Evolutionary conservation across 2,329 filamentous ascomycete genomes (phyloP), one percentile per base, ranked within the genome.

Genomic region (Aschersonia sp.): DNA sequence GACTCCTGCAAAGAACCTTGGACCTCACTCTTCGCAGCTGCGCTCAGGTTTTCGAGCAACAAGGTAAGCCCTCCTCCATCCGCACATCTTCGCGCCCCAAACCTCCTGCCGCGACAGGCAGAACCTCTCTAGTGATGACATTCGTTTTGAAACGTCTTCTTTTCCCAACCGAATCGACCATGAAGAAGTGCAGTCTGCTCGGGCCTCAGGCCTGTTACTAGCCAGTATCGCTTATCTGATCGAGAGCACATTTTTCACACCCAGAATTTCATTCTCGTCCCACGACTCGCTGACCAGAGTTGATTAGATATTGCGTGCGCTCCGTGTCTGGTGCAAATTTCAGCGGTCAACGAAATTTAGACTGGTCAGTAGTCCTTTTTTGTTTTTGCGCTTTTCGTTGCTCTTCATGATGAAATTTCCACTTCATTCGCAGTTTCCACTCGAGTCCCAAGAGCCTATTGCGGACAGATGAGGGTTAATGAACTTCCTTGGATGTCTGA

Each of bases 381-480:
- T 20, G 2, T 42, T 5, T 20, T 28, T 7, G 6, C 40, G 9
- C 20, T 42, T 42, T n/a, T 20, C 40, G n/a, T 42, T n/a, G 5
- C 43, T 48, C 48, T 51, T 53, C 28, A 80, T 84, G 82, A 85
- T 85, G 80, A 85, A 81, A 65, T 75, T 75, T 73, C 80, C 77
- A 66, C 73, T 71, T 77, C 73, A 85, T 87, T 89, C 83, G 84
- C 84, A 88, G 84, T 88, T 88, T 88, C 80, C 83, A 85, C 84
- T 85, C 73, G 80, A 85, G 80, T 75, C 75, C 74, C 74, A 64
- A 64, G 78, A 82, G 80, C 79, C 79, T 78, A 74, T 70, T 69
- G 66, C 68, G 75, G 76, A 74, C 70, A 81, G 61, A 82, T 85
- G 82, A 85, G 74, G 74, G 80, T 65, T 63, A 64, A 69, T 63